Evolutionary conservation across 306 rosid genomes (phyloP), one percentile per base, ranked within the genome.

Genomic region (Malus sieversii): DNA sequence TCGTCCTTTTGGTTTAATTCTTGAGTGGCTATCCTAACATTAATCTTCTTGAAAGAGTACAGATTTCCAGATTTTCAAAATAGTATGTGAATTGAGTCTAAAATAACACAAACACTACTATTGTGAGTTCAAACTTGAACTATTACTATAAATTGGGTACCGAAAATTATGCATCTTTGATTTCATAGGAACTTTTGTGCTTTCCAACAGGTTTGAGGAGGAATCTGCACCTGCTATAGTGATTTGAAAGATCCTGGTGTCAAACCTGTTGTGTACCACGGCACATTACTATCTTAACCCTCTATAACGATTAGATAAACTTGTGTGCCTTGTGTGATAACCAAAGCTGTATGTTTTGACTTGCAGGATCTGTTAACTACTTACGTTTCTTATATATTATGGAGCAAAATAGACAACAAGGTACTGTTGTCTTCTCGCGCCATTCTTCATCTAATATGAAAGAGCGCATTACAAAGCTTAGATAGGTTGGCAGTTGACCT

Each of bases 161-260:
- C 1, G 32, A 42, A 57, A 72, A 53, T n/a, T 45, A 51, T 71
- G 53, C 44, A 46, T 14, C 29, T 64, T 48, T 67, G 62, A 68
- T 51, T n/a, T 48, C 23, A 22, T 69, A 25, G 14, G 61, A 68
- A 19, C 74, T 68, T 38, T 66, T 33, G 23, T 77, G 68, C 18
- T 78, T 76, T 67, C 42, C 65, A 57, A 78, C 86, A 95, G 98
- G 84, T 89, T 95, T 84, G 98, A 83, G 77, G 96, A 92, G 81
- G 97, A 95, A 79, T 85, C 91, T 44, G 98, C 97, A 32, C 97
- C 97, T 66, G 93, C 98, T 59, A 75, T 90, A 69, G 93, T 92
- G 75, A 82, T 95, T 81, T 95, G 81, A 95, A 92, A 88, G 98
- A 89, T 83, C 97, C 97, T 33, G 98, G 97, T 75, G 84, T 86